A percentile compares a stretch with the other conserved stretches of the same genome.
phyloP scores from a whole-genome alignment of 768 basidiomycete species.

The Xerocomellus amylosporus region DNA sequence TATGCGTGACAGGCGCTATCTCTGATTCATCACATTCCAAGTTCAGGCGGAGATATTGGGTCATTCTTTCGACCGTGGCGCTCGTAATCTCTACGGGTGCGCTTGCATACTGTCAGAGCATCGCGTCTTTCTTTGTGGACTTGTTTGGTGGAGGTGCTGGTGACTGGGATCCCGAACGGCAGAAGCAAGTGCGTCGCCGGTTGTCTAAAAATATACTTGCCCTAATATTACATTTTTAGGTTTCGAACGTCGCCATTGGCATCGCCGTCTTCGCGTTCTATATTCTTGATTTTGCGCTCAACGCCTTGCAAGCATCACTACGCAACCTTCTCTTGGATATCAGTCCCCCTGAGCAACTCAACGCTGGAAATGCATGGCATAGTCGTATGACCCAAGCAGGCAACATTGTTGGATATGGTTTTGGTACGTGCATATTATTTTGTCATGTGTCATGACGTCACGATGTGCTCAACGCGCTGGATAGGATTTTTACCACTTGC shows the following conservation, averaged over 20 bases:
- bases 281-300: constrained; percentile 93
- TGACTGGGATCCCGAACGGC: constrained; percentile 82
- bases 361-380: constrained; percentile 97
- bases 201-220: not conserved
- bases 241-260: constrained; percentile 67
- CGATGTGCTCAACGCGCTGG: constrained; percentile 5
- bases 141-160: constrained; percentile 70
- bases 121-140: constrained; percentile 76
- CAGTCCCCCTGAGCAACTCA: constrained; percentile 84
- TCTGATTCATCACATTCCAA: constrained; percentile 91
- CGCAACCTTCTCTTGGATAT: constrained; percentile 92
- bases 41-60: constrained; percentile 91
- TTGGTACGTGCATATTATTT: constrained; percentile 50
- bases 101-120: constrained; percentile 77
- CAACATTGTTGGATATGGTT: constrained; percentile 91
- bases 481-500: constrained; percentile 87
- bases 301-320: constrained; percentile 90
- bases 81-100: constrained; percentile 74
- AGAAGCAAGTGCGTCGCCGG: constrained; percentile 47
- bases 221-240: constrained; percentile 38
- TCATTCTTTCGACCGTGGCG: constrained; percentile 80
- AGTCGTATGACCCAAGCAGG: constrained; percentile 96
- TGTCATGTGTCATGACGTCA: not conserved
- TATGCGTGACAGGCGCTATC: constrained; percentile 65
- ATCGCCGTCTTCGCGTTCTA: constrained; percentile 92